These are phyloP conservation scores for Sanguinoderma infundibulare DNA, from an alignment of 1,284 basidiomycete species.

Conservation along the genomic window DNA sequence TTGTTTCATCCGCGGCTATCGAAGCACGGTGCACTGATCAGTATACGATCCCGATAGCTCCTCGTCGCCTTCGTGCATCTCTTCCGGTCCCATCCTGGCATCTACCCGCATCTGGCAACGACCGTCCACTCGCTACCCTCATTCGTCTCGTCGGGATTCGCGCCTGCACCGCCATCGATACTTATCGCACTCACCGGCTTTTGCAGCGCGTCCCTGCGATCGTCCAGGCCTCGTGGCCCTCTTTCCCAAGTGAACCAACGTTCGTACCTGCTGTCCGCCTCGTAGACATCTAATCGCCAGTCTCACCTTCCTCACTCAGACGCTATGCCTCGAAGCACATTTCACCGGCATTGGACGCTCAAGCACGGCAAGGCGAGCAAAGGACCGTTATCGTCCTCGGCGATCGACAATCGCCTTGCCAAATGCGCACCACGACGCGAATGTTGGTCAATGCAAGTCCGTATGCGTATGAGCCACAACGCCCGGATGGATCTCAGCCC, in stretches of 20 bases:
- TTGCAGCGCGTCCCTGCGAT: background rate
- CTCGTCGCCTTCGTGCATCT: slow-evolving; percentile 4
- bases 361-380: slow-evolving; percentile 10
- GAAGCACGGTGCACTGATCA: slow-evolving; percentile 11
- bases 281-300: background rate
- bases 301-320: background rate
- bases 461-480: slow-evolving; percentile 6
- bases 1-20: slow-evolving; percentile 13
- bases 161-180: background rate
- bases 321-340: slow-evolving; percentile 12
- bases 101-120: slow-evolving; percentile 11
- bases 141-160: background rate
- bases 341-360: slow-evolving; percentile 16
- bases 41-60: slow-evolving; percentile 11
- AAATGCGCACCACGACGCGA: slow-evolving; percentile 11
- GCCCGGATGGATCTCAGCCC: slow-evolving; percentile 19
- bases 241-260: slow-evolving; percentile 14
- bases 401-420: slow-evolving; percentile 25
- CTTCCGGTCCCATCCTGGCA: slow-evolving; percentile 2
- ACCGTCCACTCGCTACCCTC: background rate
- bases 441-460: slow-evolving; percentile 2
- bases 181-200: background rate
- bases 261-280: slow-evolving; percentile 9
- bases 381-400: slow-evolving; percentile 22
- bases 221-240: slow-evolving; percentile 9